phyloP scores from a whole-genome alignment of 768 basidiomycete genomes.

The Xanthoconium stramineum region DNA sequence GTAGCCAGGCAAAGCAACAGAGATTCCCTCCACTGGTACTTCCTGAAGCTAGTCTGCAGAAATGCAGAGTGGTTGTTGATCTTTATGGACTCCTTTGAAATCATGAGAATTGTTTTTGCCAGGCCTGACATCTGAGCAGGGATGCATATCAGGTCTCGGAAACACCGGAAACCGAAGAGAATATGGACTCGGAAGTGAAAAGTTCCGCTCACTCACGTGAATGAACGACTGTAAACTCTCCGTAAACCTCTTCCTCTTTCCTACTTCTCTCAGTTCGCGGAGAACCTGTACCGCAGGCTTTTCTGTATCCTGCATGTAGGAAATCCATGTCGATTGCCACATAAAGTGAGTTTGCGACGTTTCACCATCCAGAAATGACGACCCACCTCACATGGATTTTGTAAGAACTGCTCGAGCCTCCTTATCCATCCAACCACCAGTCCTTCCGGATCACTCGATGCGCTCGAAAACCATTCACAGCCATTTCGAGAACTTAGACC shows the following conservation, averaged over 20 bases:
- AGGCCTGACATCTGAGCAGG: neutral
- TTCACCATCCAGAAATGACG: neutral
- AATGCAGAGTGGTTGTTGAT: neutral
- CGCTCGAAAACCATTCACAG: neutral
- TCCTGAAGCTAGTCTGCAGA: slow-evolving; percentile 3
- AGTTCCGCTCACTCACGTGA: neutral
- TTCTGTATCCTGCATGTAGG: neutral
- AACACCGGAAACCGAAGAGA: neutral
- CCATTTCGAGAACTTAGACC: neutral
- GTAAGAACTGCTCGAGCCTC: neutral
- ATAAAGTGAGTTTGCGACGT: neutral
- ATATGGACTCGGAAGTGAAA: no score
- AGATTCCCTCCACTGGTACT: slow-evolving; percentile 1
- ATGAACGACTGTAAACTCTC: neutral
- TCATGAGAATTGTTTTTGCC: neutral
- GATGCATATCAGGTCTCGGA: neutral
- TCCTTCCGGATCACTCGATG: neutral
- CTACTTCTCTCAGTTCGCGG: neutral
- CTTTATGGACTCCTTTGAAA: neutral
- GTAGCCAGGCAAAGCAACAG: neutral
- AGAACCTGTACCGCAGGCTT: neutral
- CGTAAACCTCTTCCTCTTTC: neutral
- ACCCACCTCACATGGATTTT: neutral
- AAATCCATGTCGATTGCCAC: neutral
- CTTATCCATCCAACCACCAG: neutral